phyloP scores from a whole-genome alignment of 202 grass and related monocot species.

The Alloteropsis angusta region DNA sequence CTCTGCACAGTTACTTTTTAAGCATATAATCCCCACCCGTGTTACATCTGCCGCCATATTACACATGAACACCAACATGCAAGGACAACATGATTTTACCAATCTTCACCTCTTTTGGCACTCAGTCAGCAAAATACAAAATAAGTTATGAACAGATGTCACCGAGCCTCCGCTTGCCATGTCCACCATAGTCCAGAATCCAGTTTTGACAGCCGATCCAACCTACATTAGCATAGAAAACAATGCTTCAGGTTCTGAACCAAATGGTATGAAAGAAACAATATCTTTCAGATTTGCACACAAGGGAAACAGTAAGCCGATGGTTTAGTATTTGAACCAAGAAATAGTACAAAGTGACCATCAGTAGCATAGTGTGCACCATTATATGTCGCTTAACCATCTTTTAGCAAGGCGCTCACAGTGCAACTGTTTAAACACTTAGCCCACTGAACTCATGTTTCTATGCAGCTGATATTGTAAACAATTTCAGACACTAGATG shows the following conservation, averaged over 20 bases:
- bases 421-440: background rate
- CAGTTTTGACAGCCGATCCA: constrained; percentile 46
- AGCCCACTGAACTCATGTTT: background rate
- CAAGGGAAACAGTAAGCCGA: background rate
- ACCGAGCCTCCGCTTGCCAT: constrained; percentile 77
- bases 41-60: constrained; percentile 7
- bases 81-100: background rate
- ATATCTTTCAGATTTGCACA: background rate
- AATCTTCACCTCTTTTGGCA: background rate
- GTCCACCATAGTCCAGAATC: constrained; percentile 83
- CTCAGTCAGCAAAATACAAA: background rate
- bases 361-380: background rate
- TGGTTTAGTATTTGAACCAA: background rate
- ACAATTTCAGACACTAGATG: background rate
- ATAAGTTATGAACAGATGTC: constrained; percentile 21
- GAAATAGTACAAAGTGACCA: background rate
- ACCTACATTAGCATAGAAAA: constrained; percentile 40
- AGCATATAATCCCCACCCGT: background rate
- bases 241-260: background rate
- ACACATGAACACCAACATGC: background rate
- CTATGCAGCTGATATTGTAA: background rate
- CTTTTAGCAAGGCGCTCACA: background rate
- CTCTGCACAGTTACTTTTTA: constrained; percentile 8
- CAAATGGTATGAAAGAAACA: background rate
- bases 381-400: background rate